Conservation (phyloP, 306 rosid genomes). For the Malus domestica region ASM211411v1 NC_041803.1:53082501-53083000, state of each 20-base stretch:
- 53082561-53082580: neutral
- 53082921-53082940: neutral
- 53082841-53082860: no score
- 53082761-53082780: no score
- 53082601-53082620: neutral
- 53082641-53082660: neutral
- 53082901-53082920: neutral
- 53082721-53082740: neutral
- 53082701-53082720: neutral
- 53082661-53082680: neutral
- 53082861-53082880: no score
- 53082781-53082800: no score
- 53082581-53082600: neutral
- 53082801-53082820: neutral
- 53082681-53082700: neutral
- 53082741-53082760: no score
- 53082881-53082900: no score
- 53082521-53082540: conserved; percentile 37
- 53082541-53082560: neutral
- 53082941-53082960: neutral
- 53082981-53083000: neutral
- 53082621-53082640: neutral
- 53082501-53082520: conserved; percentile 74
- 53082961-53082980: neutral
- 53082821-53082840: neutral